phyloP scores from a whole-genome alignment of 495 filamentous ascomycete genomes.

The Lichenothelia convexa region DNA sequence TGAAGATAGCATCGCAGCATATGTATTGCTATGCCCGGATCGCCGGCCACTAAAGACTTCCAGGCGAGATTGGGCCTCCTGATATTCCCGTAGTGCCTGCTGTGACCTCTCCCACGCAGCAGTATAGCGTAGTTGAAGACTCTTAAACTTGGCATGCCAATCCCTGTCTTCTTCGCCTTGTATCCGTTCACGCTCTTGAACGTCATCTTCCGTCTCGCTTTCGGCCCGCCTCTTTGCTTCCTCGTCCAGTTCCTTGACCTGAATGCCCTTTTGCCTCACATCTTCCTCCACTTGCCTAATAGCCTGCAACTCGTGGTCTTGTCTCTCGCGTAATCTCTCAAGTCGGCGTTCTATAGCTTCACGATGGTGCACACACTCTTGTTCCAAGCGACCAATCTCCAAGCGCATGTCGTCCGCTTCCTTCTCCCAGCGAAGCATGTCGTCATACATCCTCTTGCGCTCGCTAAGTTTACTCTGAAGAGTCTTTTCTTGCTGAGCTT shows the following conservation, averaged over 20 bases:
- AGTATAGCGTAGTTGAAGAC: constrained; percentile 31
- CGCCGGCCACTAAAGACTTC: not conserved
- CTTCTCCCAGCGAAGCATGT: constrained; percentile 38
- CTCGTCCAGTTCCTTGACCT: constrained; percentile 45
- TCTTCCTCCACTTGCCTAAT: constrained; percentile 44
- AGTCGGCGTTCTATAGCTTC: constrained; percentile 28
- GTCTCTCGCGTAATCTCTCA: constrained; percentile 31
- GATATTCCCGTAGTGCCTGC: not conserved
- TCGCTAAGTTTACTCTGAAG: constrained; percentile 45
- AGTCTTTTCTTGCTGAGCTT: constrained; percentile 53
- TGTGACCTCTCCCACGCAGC: not conserved
- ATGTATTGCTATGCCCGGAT: not conserved
- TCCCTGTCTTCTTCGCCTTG: constrained; percentile 39
- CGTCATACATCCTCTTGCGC: constrained; percentile 39
- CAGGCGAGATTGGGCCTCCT: not conserved
- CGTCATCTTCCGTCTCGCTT: constrained; percentile 29
- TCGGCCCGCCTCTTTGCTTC: constrained; percentile 30
- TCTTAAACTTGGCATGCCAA: constrained; percentile 32
- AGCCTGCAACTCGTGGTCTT: constrained; percentile 30
- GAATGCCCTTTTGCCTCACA: constrained; percentile 39
- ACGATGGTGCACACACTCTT: constrained; percentile 29
- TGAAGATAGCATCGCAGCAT: not conserved
- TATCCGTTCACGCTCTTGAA: constrained; percentile 29
- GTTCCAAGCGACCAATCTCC: constrained; percentile 28
- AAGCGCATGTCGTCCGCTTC: constrained; percentile 31